Base-by-base conservation (phyloP, 1,139 yeast genomes). In the Blastobotrys elegans region DNA sequence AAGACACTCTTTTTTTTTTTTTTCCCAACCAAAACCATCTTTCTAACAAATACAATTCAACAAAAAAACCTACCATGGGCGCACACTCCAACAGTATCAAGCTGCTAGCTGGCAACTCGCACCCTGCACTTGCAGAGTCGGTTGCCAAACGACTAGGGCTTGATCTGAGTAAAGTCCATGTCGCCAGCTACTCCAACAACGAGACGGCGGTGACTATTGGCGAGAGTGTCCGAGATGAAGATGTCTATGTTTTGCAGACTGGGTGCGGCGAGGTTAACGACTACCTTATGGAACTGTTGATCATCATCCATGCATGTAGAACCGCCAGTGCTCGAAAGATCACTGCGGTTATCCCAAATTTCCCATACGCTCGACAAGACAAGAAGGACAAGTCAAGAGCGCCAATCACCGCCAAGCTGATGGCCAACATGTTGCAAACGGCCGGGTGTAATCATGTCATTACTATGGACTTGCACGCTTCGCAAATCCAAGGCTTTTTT, bases 401-500 rank as follows among this genome's bases (percentile, higher is more conserved):
- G 5, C 97, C 97, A 40, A 92, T 92, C 58, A 89, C 97, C 10
- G 97, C 97, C 45, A 90, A 89, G 67, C 75, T 90, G 54, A 84
- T 90, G 80, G 97, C 98, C 29, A 90, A 90, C 63, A 80, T 92
- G 84, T 74, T 92, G 52, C 87, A 92, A 47, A 85, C 96, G 2
- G 96, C 97, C 7, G 98, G 97, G 7, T 92, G 97, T 67, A 82
- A 89, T 67, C 98, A 92, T 67, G 95, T 92, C 37, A 90, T 92
- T 58, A 90, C 97, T 34, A 86, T 92, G 96, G 98, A 92, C 65
- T 73, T 92, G 59, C 98, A 92, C 62, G 97, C 97, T n/a, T 84
- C 96, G n/a, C 98, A 92, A 67, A 92, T 92, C 61, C 98, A 92
- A 70, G 98, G 98, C n/a, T 92, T 92, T 65, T 92, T 92, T 60